Base-by-base conservation (phyloP, 345 rosid species). In the Luvunga scandens region DNA sequence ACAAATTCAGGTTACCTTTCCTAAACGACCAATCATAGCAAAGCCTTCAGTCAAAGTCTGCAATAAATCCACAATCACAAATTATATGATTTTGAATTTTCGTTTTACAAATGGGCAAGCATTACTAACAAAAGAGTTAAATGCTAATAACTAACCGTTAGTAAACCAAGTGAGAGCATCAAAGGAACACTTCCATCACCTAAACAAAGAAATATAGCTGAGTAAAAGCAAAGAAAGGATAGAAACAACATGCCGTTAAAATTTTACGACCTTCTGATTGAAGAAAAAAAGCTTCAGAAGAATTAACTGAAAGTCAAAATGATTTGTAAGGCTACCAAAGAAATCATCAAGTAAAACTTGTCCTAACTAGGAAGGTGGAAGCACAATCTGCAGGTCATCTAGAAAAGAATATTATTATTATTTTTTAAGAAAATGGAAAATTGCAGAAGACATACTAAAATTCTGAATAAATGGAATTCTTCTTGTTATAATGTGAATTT, bases 121-220 rank as follows among this genome's bases (percentile, higher is more conserved):
- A 39, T 62, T 76, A 50, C 25, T 53, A 56, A 42, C 38, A 73
- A 42, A 83, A 59, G 12, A 71, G 39, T 77, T 27, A 30, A 76
- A 75, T 65, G 50, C 90, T 34, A 31, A 72, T 70, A 62, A 33
- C 93, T 77, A 72, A 93, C 98, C 84, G 97, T 95, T 79, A 95
- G 80, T 75, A 89, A 83, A 71, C 99, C 97, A 71, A 95, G 96
- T 30, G 91, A 87, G 55, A 95, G 81, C 83, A 82, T 83, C 64
- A 92, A n/a, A 84, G 99, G 99, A 81, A 92, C 90, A 45, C 57
- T 86, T 80, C 97, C 98, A 88, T 95, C 98, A 80, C 99, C 98
- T 93, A 80, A 80, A 81, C 68, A 83, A 81, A 80, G 68, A 68
- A 79, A 81, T 74, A 59, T 38, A 79, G 74, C 62, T 74, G 48